Percentiles rank a stretch among this genome's conserved stretches.
Evolutionary conservation across 805 yeast species (phyloP).

Genomic region (Candida nemodendra): DNA sequence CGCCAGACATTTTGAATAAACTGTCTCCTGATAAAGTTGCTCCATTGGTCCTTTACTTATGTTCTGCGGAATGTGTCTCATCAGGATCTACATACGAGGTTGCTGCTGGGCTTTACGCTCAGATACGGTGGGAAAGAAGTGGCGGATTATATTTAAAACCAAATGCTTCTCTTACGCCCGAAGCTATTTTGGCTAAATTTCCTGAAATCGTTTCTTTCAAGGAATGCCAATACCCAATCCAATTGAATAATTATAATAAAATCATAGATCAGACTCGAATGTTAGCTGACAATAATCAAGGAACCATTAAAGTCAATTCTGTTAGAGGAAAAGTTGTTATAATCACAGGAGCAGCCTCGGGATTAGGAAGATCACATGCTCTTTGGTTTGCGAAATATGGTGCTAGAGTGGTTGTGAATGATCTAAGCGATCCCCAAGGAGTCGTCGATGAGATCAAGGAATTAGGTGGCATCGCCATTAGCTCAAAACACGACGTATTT

Average conservation of each 20-base stretch:
- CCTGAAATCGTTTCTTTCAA: slow-evolving; percentile 62
- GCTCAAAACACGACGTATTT: slow-evolving; percentile 80
- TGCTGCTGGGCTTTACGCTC: slow-evolving; percentile 92
- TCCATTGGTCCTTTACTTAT: slow-evolving; percentile 82
- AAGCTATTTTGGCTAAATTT: slow-evolving; percentile 70
- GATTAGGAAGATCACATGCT: slow-evolving; percentile 91
- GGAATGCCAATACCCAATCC: slow-evolving; percentile 63
- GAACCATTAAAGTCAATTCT: slow-evolving; percentile 48
- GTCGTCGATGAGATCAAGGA: slow-evolving; percentile 74
- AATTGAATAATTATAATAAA: slow-evolving; percentile 66
- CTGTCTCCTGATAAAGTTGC: slow-evolving; percentile 86
- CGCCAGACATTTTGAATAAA: slow-evolving; percentile 77
- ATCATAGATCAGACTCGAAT: slow-evolving; percentile 52
- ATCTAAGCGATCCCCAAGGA: slow-evolving; percentile 68
- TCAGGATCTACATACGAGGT: slow-evolving; percentile 83
- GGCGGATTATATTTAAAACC: slow-evolving; percentile 84
- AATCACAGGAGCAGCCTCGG: slow-evolving; percentile 94
- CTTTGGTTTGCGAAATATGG: slow-evolving; percentile 83
- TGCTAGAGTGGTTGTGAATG: slow-evolving; percentile 93
- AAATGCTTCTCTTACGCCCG: slow-evolving; percentile 76
- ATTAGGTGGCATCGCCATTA: slow-evolving; percentile 73
- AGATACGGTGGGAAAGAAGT: slow-evolving; percentile 92
- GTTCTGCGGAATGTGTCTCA: slow-evolving; percentile 62
- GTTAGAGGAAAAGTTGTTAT: slow-evolving; percentile 83
- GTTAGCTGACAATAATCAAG: slow-evolving; percentile 58